A percentile compares a stretch with the other conserved stretches of the same genome.
phyloP scores from a whole-genome alignment of 2,329 filamentous ascomycete species.

The Cercospora janseana region DNA sequence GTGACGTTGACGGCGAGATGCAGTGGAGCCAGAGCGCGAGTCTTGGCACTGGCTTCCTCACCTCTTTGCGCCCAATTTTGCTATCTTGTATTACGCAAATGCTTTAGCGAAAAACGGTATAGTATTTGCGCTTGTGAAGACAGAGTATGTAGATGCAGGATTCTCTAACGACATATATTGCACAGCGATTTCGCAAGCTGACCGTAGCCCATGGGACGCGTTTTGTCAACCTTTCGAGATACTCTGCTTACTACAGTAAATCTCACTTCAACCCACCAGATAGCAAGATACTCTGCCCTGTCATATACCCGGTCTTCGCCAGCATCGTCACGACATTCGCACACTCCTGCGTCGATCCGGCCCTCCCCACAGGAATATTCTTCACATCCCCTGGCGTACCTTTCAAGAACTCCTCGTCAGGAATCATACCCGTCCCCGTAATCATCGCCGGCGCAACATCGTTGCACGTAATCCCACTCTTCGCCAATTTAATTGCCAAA shows the following conservation, averaged over 20 bases:
- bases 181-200: too few relatives aligned
- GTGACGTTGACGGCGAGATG: conserved; percentile 8
- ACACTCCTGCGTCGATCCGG: conserved; percentile 59
- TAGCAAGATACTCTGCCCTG: conserved; percentile 34
- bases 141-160: too few relatives aligned
- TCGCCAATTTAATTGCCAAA: conserved; percentile 58
- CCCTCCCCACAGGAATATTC: conserved; percentile 58
- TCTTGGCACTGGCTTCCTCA: conserved; percentile 2
- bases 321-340: conserved; percentile 62
- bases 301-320: conserved; percentile 57
- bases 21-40: neutral
- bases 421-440: conserved; percentile 57
- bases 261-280: conserved; percentile 35
- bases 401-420: conserved; percentile 49
- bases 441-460: conserved; percentile 71
- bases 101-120: too few relatives aligned
- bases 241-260: neutral
- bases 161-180: too few relatives aligned
- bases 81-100: too few relatives aligned
- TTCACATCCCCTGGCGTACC: conserved; percentile 55
- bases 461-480: conserved; percentile 64
- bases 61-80: too few relatives aligned
- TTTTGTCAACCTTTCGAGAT: too few relatives aligned
- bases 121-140: too few relatives aligned
- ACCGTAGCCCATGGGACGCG: too few relatives aligned